A percentile compares a stretch with the other conserved stretches of the same genome.
Conservation (phyloP, 1,284 basidiomycete genomes). For the Rhodotorula sp. region DNA sequence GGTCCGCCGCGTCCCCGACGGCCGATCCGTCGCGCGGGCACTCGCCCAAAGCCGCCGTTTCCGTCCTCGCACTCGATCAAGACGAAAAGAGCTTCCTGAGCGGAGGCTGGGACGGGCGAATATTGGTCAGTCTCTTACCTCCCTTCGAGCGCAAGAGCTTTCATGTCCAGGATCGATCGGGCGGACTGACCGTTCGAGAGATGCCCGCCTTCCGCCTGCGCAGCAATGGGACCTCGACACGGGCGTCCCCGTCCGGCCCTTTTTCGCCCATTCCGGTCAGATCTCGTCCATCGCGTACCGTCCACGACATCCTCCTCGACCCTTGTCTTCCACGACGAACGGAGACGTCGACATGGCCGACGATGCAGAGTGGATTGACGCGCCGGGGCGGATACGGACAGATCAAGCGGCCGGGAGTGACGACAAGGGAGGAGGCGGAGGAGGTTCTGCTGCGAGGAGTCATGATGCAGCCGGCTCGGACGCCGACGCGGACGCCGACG, state of each 20-base stretch:
- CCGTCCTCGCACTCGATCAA: slow-evolving; percentile 74
- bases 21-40: slow-evolving; percentile 28
- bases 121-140: slow-evolving; percentile 62
- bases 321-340: slow-evolving; percentile 42
- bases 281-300: slow-evolving; percentile 78
- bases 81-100: slow-evolving; percentile 83
- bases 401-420: slow-evolving; percentile 17
- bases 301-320: slow-evolving; percentile 55
- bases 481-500: slow-evolving; percentile 54
- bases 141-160: background rate
- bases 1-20: slow-evolving; percentile 21
- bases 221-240: slow-evolving; percentile 99
- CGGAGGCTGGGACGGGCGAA: slow-evolving; percentile 91
- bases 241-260: slow-evolving; percentile 74
- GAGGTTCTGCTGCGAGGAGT: slow-evolving; percentile 42
- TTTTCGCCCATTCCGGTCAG: slow-evolving; percentile 80
- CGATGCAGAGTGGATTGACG: slow-evolving; percentile 41
- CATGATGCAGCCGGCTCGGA: slow-evolving; percentile 57
- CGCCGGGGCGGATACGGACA: slow-evolving; percentile 12
- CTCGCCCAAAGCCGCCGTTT: slow-evolving; percentile 72
- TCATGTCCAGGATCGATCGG: too few species aligned
- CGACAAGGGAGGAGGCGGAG: slow-evolving; percentile 1
- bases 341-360: slow-evolving; percentile 41
- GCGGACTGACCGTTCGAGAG: background rate
- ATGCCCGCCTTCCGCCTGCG: slow-evolving; percentile 6